Evolutionary conservation across 2,329 filamentous ascomycete genomes (phyloP), one percentile per base, ranked within the genome.

Genomic region (Beauveria scarabaeidicola): DNA sequence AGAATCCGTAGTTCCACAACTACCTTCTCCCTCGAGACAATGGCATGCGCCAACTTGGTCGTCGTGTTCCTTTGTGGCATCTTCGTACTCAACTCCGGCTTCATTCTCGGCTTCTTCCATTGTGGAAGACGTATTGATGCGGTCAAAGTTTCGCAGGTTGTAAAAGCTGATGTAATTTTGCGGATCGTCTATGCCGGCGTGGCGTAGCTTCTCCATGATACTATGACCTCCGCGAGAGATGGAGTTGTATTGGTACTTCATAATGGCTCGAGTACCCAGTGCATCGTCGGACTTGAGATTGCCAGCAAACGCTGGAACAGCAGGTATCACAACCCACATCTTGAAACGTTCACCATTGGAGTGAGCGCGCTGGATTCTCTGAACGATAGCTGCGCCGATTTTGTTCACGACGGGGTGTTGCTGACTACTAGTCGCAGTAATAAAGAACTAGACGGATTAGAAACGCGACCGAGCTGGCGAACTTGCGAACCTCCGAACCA

Each of bases 211-310:
- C 70, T 92, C 89, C 68, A 92, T 86, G 69, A 95, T 94, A 61
- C 85, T 89, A 70, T 89, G 75, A 3, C 88, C 88, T 36, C 89
- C 88, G 40, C 89, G 84, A 71, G 84, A 88, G 74, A 94, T 94
- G 55, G 84, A 88, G 67, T 84, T 79, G 73, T 94, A 93, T 69
- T 94, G 90, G 71, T 88, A 93, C 69, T 94, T 89, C 88, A 94
- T 92, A 67, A 95, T 93, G 5, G 89, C 90, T 40, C 90, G 80
- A 0, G 90, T 94, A 23, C 88, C 88, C 1, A 93, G 77, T 9
- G 87, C 85, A 23, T 83, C 86, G 56, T 92, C 87, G 0, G 80
- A 80, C 66, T 88, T 83, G 52, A 95, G 77, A 66, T 94, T 89
- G 5, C 90, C 90, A 1, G 90, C 88, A 68, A 95, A 95, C 2